These are phyloP conservation scores for Ustilago trichophora DNA, from an alignment of 1,284 basidiomycete genomes.

Conservation along the genomic window DNA sequence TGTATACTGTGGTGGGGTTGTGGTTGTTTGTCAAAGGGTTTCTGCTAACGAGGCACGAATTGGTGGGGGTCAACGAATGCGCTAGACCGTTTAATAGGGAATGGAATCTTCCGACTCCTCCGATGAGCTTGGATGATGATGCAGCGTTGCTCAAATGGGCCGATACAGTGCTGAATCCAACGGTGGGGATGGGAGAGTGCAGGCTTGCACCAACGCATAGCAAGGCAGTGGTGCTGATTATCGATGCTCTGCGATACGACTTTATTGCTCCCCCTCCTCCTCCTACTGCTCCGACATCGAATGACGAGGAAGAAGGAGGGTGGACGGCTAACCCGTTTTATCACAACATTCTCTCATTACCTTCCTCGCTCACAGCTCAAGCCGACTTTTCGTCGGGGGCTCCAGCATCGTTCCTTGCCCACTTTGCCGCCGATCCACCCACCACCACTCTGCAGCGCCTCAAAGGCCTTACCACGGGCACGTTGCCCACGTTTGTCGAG, in stretches of 20 bases:
- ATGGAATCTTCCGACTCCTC: constrained; percentile 26
- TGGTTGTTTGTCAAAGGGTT: constrained; percentile 63
- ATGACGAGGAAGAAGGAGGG: neutral
- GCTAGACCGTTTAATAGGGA: neutral
- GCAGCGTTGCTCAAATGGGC: constrained; percentile 44
- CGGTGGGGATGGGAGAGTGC: constrained; percentile 46
- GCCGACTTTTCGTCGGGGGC: constrained; percentile 14
- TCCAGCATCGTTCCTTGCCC: constrained; percentile 80
- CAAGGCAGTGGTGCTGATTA: constrained; percentile 82
- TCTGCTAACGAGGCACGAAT: constrained; percentile 56
- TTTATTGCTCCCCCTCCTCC: constrained; percentile 78
- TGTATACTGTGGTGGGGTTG: constrained; percentile 47
- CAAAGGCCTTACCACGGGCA: constrained; percentile 94
- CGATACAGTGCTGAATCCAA: constrained; percentile 11
- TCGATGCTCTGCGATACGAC: constrained; percentile 94
- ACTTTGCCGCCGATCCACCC: constrained; percentile 91
- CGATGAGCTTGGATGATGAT: constrained; percentile 22
- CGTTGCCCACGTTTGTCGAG: constrained; percentile 94
- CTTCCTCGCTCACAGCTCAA: constrained; percentile 73
- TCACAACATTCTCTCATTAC: constrained; percentile 83
- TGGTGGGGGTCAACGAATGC: constrained; percentile 31
- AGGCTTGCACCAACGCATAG: constrained; percentile 47
- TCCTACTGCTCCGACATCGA: too few relatives aligned
- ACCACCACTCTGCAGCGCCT: constrained; percentile 94
- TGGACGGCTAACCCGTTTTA: constrained; percentile 71